These are phyloP conservation scores for Fusarium cicatricum DNA, from an alignment of 2,329 filamentous ascomycete species.

Conservation along the genomic window DNA sequence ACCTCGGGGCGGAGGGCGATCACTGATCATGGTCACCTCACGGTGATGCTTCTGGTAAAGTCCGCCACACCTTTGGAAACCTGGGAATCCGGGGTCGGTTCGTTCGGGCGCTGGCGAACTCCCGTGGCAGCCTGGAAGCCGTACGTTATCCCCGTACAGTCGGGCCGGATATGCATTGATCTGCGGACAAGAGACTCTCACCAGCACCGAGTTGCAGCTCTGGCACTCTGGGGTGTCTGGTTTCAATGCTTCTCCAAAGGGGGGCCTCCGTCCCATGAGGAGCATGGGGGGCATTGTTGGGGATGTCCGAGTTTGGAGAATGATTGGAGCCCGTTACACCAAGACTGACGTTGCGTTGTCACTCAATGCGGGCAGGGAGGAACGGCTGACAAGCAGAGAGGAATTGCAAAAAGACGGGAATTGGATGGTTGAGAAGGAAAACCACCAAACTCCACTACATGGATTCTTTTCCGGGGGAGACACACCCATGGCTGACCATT, in stretches of 20 bases:
- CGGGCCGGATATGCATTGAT: slow-evolving; percentile 19
- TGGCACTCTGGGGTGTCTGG: neutral
- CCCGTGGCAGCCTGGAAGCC: neutral
- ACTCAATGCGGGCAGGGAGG: neutral
- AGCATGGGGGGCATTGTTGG: slow-evolving; percentile 11
- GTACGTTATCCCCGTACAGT: neutral
- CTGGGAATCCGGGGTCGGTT: slow-evolving; percentile 13
- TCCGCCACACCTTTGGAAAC: neutral
- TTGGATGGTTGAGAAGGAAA: slow-evolving; percentile 10
- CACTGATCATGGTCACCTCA: neutral
- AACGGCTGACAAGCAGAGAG: slow-evolving; percentile 17
- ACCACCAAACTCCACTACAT: slow-evolving; percentile 23
- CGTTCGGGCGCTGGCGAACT: slow-evolving; percentile 1
- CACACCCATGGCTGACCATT: slow-evolving; percentile 3
- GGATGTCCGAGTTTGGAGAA: slow-evolving; percentile 2
- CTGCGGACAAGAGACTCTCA: slow-evolving; percentile 5
- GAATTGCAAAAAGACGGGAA: slow-evolving; percentile 21
- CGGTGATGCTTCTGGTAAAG: slow-evolving; percentile 4
- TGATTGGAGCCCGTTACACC: slow-evolving; percentile 10
- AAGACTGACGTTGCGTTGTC: slow-evolving; percentile 7
- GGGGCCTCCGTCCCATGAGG: neutral
- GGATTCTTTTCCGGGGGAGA: slow-evolving; percentile 18
- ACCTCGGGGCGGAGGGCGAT: slow-evolving; percentile 14
- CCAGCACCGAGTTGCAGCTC: neutral
- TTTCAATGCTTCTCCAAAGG: neutral